Conservation (phyloP, 2,329 filamentous ascomycete species). For the Nemania sp. region DNA sequence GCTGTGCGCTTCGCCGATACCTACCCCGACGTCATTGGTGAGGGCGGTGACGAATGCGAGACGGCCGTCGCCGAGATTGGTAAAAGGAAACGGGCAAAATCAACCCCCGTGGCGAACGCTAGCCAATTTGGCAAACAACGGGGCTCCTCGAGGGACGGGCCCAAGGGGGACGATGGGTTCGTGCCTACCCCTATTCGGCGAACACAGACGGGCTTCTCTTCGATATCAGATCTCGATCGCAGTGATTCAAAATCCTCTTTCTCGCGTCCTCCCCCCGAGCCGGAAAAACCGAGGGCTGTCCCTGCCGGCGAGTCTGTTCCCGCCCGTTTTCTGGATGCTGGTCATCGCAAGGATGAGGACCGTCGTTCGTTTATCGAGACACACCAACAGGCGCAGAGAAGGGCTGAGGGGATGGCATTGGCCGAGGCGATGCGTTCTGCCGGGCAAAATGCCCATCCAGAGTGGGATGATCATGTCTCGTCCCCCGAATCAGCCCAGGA, state of each 20-base stretch:
- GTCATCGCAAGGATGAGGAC: conserved; percentile 53
- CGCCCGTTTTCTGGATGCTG: conserved; percentile 44
- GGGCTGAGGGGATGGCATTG: conserved; percentile 63
- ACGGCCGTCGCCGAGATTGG: conserved; percentile 73
- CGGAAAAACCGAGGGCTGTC: conserved; percentile 36
- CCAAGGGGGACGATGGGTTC: conserved; percentile 51
- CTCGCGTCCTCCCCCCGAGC: conserved; percentile 26
- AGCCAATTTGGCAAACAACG: conserved; percentile 35
- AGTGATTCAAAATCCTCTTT: conserved; percentile 28
- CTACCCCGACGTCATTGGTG: conserved; percentile 81
- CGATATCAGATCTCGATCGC: conserved; percentile 37
- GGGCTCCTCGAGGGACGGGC: conserved; percentile 33
- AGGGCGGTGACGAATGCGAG: conserved; percentile 86
- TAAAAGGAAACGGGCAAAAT: conserved; percentile 54
- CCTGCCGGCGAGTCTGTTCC: conserved; percentile 40
- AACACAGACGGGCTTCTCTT: conserved; percentile 60
- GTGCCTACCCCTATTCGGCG: conserved; percentile 58
- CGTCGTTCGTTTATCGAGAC: conserved; percentile 62
- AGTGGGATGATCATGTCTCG: conserved; percentile 40
- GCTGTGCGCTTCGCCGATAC: conserved; percentile 74
- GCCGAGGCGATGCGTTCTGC: conserved; percentile 52
- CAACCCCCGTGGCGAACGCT: conserved; percentile 41
- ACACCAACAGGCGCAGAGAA: conserved; percentile 63
- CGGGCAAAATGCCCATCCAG: conserved; percentile 40
- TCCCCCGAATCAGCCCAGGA: conserved; percentile 38